Conservation (phyloP, 73 alveolate genomes). For the Halteria grandinella region DNA sequence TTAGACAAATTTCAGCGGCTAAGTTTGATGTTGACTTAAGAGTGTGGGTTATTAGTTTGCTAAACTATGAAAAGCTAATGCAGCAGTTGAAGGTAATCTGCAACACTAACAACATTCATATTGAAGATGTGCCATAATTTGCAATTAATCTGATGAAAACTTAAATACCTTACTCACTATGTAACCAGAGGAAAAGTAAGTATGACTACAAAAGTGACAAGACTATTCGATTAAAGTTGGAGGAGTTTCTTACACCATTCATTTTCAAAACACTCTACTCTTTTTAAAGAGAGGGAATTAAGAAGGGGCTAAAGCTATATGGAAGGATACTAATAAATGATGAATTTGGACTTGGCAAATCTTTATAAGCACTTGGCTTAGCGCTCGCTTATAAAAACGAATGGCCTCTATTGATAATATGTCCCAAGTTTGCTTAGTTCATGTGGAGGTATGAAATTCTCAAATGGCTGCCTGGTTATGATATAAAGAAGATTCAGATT, state of each 20-base stretch:
- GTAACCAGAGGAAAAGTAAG: background rate
- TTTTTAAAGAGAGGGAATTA: constrained; percentile 31
- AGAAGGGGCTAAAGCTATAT: constrained; percentile 18
- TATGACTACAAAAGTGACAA: constrained; percentile 20
- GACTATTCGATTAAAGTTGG: background rate
- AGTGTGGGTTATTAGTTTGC: constrained; percentile 17
- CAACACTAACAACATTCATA: constrained; percentile 6
- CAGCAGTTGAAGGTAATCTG: constrained; percentile 10
- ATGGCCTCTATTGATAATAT: constrained; percentile 45
- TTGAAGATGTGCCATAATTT: constrained; percentile 26
- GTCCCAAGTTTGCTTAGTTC: constrained; percentile 24
- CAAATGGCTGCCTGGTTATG: constrained; percentile 40
- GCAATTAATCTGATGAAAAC: constrained; percentile 32
- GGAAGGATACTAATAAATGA: constrained; percentile 29
- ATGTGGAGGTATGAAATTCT: constrained; percentile 48
- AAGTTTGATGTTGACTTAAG: constrained; percentile 23
- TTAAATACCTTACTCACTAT: constrained; percentile 3
- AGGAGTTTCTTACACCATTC: constrained; percentile 25
- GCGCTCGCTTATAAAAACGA: constrained; percentile 50
- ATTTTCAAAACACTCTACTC: constrained; percentile 1
- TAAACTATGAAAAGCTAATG: constrained; percentile 21
- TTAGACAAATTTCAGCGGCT: background rate
- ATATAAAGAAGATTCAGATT: constrained; percentile 19
- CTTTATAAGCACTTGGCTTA: constrained; percentile 40
- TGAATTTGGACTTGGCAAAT: constrained; percentile 46